Evolutionary conservation across 2,329 filamentous ascomycete genomes (phyloP).

Genomic region (Chaetomium sp.): DNA sequence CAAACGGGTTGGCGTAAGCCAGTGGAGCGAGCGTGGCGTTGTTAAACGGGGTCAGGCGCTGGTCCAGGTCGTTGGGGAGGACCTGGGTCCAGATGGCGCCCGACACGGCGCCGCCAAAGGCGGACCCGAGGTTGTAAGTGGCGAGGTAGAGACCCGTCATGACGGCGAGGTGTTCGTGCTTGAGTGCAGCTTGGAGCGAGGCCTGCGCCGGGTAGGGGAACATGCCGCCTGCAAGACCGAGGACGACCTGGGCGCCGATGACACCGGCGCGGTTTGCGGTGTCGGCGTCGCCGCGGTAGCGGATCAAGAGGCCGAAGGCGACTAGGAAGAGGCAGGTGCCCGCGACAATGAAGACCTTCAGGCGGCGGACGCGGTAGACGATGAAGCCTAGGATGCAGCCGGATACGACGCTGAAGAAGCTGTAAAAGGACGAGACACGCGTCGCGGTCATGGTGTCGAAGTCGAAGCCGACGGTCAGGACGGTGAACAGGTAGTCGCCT

Average conservation of each 20-base stretch:
- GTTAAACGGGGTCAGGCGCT: conserved; percentile 22
- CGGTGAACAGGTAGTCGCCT: conserved; percentile 57
- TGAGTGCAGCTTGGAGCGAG: conserved; percentile 36
- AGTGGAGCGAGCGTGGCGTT: conserved; percentile 33
- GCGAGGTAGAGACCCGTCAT: conserved; percentile 58
- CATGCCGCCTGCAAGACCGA: conserved; percentile 58
- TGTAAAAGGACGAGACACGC: conserved; percentile 54
- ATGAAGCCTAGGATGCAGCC: conserved; percentile 51
- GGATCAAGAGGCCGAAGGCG: conserved; percentile 59
- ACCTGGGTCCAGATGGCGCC: conserved; percentile 58
- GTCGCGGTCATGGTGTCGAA: conserved; percentile 51
- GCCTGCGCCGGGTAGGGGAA: conserved; percentile 48
- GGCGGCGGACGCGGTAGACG: conserved; percentile 49
- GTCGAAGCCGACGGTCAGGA: conserved; percentile 55
- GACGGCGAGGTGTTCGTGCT: conserved; percentile 52
- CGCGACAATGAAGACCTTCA: conserved; percentile 57
- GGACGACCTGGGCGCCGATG: conserved; percentile 55
- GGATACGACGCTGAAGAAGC: conserved; percentile 49
- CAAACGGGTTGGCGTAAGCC: conserved; percentile 34
- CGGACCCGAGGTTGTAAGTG: conserved; percentile 56
- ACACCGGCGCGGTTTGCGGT: conserved; percentile 46
- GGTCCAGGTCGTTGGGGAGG: conserved; percentile 40
- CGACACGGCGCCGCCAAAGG: conserved; percentile 53
- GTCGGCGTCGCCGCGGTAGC: conserved; percentile 51
- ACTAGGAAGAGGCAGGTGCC: conserved; percentile 56